Conservation (phyloP, 179 eudicot species). For the Drosera spatulata region DNA sequence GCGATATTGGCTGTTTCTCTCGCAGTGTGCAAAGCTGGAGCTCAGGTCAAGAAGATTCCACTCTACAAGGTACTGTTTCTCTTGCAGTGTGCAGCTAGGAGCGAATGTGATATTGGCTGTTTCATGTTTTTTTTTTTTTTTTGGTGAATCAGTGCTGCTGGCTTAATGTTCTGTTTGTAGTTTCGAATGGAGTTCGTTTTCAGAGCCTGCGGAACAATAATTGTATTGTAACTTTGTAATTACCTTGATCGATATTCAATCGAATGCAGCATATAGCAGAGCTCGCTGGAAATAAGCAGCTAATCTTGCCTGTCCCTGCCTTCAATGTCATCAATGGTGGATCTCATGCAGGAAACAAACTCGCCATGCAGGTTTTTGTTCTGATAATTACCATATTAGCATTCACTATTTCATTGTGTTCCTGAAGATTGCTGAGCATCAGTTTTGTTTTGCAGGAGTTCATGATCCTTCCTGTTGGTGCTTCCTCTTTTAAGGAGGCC, state of each 20-base stretch:
- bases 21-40: constrained; percentile 40
- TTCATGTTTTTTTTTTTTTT: neutral
- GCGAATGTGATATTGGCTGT: neutral
- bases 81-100: no score
- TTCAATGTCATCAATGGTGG: constrained; percentile 99
- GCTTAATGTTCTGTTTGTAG: neutral
- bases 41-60: constrained; percentile 27
- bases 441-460: constrained; percentile 42
- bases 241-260: neutral
- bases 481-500: constrained; percentile 78
- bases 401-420: neutral
- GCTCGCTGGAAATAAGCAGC: constrained; percentile 79
- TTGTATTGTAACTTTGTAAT: neutral
- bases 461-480: constrained; percentile 94
- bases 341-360: constrained; percentile 96
- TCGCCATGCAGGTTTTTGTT: constrained; percentile 68
- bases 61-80: constrained; percentile 19
- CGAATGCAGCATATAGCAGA: constrained; percentile 75
- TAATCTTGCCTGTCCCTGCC: constrained; percentile 92
- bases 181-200: neutral
- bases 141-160: neutral
- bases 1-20: constrained; percentile 40
- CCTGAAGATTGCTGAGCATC: neutral
- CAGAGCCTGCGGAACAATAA: no score
- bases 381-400: no score